Percentiles rank a stretch among this genome's conserved stretches.
These are phyloP conservation scores for Hypoxylon trugodes DNA, from an alignment of 495 filamentous ascomycete genomes.

Conservation along the genomic window DNA sequence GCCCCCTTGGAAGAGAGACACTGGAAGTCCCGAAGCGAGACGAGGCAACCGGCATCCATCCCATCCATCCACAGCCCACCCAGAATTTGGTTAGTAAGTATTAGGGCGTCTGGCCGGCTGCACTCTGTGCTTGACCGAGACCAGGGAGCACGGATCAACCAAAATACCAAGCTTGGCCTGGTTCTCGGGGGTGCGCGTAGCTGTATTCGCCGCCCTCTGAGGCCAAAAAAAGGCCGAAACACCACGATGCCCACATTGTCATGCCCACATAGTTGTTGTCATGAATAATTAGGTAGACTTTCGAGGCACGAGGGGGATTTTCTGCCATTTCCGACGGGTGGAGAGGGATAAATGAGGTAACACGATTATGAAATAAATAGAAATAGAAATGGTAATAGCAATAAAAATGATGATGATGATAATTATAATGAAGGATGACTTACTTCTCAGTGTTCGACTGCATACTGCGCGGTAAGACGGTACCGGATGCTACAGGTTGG, in stretches of 20 bases:
- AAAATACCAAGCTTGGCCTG: conserved; percentile 21
- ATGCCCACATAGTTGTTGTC: not conserved
- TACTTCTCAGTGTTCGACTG: conserved; percentile 57
- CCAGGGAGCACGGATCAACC: conserved; percentile 35
- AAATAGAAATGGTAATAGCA: not conserved
- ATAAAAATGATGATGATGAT: conserved; percentile 21
- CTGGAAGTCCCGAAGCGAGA: conserved; percentile 44
- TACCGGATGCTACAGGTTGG: conserved; percentile 49
- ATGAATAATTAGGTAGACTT: conserved; percentile 15
- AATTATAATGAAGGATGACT: conserved; percentile 36
- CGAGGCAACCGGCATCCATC: conserved; percentile 41
- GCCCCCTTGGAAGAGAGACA: conserved; percentile 2
- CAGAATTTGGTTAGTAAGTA: conserved; percentile 20
- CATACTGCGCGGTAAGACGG: conserved; percentile 54
- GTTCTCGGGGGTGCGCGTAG: conserved; percentile 31
- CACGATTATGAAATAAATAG: conserved; percentile 7
- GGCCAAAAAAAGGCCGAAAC: conserved; percentile 34
- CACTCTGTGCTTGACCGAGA: conserved; percentile 39
- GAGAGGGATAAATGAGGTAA: not conserved
- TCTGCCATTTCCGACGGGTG: too few species aligned
- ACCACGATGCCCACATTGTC: conserved; percentile 13
- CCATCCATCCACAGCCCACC: conserved; percentile 34
- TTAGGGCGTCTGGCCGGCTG: conserved; percentile 34
- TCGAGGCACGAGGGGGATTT: too few species aligned
- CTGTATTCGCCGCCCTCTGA: conserved; percentile 35